A percentile compares a stretch with the other conserved stretches of the same genome.
phyloP scores from a whole-genome alignment of 1,284 basidiomycete genomes.

The Somion occarium region DNA sequence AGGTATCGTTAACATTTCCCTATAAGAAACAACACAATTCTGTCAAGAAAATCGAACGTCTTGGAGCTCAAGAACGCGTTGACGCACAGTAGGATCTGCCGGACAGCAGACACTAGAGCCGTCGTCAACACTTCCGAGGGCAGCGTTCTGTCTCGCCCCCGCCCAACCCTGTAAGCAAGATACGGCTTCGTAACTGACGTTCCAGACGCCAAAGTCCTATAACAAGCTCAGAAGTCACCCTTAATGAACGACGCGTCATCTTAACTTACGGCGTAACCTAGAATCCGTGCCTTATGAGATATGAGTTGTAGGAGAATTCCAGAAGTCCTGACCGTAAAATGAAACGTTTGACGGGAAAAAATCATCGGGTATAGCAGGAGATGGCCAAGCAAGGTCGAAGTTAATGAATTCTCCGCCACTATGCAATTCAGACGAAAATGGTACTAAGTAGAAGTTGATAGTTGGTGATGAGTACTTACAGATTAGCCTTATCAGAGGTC shows the following conservation, averaged over 20 bases:
- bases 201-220: constrained; percentile 82
- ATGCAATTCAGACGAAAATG: neutral
- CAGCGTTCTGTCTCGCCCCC: constrained; percentile 52
- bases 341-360: constrained; percentile 70
- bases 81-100: constrained; percentile 52
- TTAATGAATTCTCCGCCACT: constrained; percentile 59
- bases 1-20: constrained; percentile 49
- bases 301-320: no score
- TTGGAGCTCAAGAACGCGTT: no score
- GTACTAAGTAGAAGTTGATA: no score
- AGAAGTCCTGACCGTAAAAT: constrained; percentile 46
- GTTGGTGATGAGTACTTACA: constrained; percentile 52
- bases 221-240: no score
- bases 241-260: no score
- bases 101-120: constrained; percentile 66
- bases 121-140: constrained; percentile 59
- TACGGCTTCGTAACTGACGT: constrained; percentile 61
- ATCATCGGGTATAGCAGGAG: constrained; percentile 57
- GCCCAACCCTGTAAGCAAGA: constrained; percentile 56
- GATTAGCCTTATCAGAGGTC: constrained; percentile 52
- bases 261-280: constrained; percentile 44
- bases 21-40: constrained; percentile 20
- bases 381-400: constrained; percentile 75
- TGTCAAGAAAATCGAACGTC: constrained; percentile 1
- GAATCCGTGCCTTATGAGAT: no score